Conservation (phyloP, 352 stramenopile species). For the Globisporangium irregulare region DNA sequence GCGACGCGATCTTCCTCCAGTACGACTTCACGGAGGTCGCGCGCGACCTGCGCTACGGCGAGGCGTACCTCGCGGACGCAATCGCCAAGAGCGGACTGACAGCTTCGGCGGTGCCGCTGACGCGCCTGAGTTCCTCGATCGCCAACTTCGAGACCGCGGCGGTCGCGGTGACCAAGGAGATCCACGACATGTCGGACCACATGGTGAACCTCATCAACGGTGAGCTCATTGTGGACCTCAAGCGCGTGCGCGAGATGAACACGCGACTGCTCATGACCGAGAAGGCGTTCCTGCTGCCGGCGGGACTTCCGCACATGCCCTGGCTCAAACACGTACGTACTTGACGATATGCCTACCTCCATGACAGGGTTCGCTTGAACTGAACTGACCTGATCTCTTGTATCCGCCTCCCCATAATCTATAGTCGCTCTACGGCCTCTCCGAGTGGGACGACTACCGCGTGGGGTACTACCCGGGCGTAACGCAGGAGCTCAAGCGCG, state of each 20-base stretch:
- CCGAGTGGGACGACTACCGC: slow-evolving; percentile 80
- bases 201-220: slow-evolving; percentile 63
- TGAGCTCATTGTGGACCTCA: slow-evolving; percentile 68
- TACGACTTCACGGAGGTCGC: slow-evolving; percentile 85
- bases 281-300: slow-evolving; percentile 71
- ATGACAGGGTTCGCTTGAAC: neutral
- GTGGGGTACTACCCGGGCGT: slow-evolving; percentile 73
- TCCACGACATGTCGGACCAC: slow-evolving; percentile 50
- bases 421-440: slow-evolving; percentile 79
- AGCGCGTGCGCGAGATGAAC: slow-evolving; percentile 80
- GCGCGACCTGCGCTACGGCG: slow-evolving; percentile 59
- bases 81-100: slow-evolving; percentile 34
- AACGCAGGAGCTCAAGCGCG: slow-evolving; percentile 64
- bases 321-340: slow-evolving; percentile 81
- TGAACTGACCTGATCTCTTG: neutral
- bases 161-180: slow-evolving; percentile 47
- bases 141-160: slow-evolving; percentile 59
- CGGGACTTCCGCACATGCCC: slow-evolving; percentile 61
- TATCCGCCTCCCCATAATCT: neutral
- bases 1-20: slow-evolving; percentile 76
- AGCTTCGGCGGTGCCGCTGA: slow-evolving; percentile 31
- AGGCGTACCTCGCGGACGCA: slow-evolving; percentile 49
- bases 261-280: slow-evolving; percentile 81
- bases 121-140: slow-evolving; percentile 58
- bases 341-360: neutral